Conservation (phyloP, 345 rosid genomes). For the Clarkia xantiana region DNA sequence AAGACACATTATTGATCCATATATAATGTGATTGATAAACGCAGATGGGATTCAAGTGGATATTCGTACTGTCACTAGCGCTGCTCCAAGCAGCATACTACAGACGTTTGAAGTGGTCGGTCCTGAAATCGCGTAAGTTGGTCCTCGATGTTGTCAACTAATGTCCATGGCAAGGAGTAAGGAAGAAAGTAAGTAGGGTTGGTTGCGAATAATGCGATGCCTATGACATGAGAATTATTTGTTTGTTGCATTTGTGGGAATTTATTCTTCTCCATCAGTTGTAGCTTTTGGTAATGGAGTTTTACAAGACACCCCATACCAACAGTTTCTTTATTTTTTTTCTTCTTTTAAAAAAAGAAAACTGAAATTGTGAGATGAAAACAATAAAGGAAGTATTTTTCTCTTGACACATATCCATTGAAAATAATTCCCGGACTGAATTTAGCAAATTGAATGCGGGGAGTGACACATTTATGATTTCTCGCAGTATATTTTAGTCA, state of each 20-base stretch:
- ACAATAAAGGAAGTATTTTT: no score
- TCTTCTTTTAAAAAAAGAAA: no score
- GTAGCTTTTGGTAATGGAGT: not conserved
- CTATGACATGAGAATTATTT: not conserved
- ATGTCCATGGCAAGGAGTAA: constrained; percentile 4
- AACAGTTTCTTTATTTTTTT: no score
- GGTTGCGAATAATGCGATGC: no score
- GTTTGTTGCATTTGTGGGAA: not conserved
- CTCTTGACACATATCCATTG: no score
- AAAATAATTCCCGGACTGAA: no score
- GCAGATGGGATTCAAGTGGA: constrained; percentile 99
- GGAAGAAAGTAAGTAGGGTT: not conserved
- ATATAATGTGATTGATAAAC: not conserved
- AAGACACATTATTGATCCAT: no score
- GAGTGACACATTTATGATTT: no score
- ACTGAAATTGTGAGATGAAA: no score
- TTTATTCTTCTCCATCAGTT: not conserved
- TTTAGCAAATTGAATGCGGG: no score
- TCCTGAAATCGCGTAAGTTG: constrained; percentile 77
- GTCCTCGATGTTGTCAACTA: constrained; percentile 88
- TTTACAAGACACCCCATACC: no score
- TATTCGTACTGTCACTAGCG: constrained; percentile 79
- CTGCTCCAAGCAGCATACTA: constrained; percentile 88
- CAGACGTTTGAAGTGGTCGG: constrained; percentile 88
- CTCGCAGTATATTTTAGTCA: no score